A percentile compares a stretch with the other conserved stretches of the same genome.
Evolutionary conservation across 768 basidiomycete species (phyloP).

Genomic region (Scleroderma bovista): DNA sequence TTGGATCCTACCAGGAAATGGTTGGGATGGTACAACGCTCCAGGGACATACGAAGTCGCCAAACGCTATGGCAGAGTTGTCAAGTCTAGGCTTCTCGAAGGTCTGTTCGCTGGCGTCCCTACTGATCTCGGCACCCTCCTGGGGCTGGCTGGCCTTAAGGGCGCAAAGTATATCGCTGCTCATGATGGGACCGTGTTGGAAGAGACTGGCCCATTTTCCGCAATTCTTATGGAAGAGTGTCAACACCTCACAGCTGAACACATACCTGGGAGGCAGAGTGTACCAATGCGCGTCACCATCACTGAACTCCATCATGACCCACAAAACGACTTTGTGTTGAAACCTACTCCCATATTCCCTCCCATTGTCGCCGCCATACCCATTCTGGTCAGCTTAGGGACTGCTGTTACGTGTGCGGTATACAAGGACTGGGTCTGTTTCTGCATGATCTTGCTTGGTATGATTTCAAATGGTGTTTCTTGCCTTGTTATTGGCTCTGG

Average conservation of each 20-base stretch:
- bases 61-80: background rate
- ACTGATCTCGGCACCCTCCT: conserved; percentile 9
- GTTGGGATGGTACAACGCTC: background rate
- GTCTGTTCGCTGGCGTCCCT: background rate
- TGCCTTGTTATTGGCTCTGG: conserved; percentile 32
- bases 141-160: conserved; percentile 9
- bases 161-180: conserved; percentile 69
- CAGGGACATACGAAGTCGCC: background rate
- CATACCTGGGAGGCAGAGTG: conserved; percentile 22
- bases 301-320: conserved; percentile 21
- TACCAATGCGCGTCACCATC: conserved; percentile 22
- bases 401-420: conserved; percentile 24
- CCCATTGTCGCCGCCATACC: conserved; percentile 25
- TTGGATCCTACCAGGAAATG: background rate
- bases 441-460: conserved; percentile 30
- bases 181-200: conserved; percentile 46
- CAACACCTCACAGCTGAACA: conserved; percentile 4
- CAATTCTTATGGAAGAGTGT: conserved; percentile 12
- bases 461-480: conserved; percentile 26
- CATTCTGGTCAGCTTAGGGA: conserved; percentile 24
- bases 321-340: conserved; percentile 10
- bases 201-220: conserved; percentile 32
- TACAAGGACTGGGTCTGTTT: conserved; percentile 31
- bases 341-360: conserved; percentile 15
- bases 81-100: background rate